Evolutionary conservation across 1,139 yeast genomes (phyloP), one percentile per base, ranked within the genome.

Genomic region (Lodderomyces beijingensis): DNA sequence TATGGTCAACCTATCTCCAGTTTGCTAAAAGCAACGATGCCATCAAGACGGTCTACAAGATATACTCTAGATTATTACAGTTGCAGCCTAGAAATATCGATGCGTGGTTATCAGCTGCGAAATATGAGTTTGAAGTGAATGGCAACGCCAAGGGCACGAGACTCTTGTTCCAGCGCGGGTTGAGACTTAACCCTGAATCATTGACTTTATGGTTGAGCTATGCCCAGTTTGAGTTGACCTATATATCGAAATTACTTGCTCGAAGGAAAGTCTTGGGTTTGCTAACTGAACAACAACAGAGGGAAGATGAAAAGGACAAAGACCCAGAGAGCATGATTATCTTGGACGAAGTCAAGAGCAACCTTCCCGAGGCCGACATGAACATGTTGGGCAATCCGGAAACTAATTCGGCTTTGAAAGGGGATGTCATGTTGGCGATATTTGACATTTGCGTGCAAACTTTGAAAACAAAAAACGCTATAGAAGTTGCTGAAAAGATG

Each of bases 91-190:
- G 86, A 34, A 85, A 88, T 50, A 75, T 88, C 2, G 82, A 81
- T 47, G 85, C 93, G 10, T 93, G 98, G 98, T 75, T 91, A 33
- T 76, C 88, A 49, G 96, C 96, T 16, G 96, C 97, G 30, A 86
- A 86, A 53, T 88, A 87, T 57, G 97, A 93, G 59, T 80, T 86
- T 49, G 96, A 91, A 48, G 74, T 73, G 27, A 88, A 91, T 57
- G 85, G 91, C 32, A 85, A 88, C 48, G 88, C 95, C 34, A 78
- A 83, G 51, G 93, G 95, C 28, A 93, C 97, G 12, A 74, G 99
- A 58, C 74, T 77, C 9, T 70, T 91, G 29, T 79, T 89, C 59
- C 96, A 89, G 56, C 74, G 86, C 45, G 95, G 83, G 22, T 65
- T 93, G 30, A 72, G 95, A 53, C 82, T 93, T 53, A 89, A 91